These are phyloP conservation scores for Komagataella kurtzmanii DNA, from an alignment of 805 yeast species.

Conservation along the genomic window DNA sequence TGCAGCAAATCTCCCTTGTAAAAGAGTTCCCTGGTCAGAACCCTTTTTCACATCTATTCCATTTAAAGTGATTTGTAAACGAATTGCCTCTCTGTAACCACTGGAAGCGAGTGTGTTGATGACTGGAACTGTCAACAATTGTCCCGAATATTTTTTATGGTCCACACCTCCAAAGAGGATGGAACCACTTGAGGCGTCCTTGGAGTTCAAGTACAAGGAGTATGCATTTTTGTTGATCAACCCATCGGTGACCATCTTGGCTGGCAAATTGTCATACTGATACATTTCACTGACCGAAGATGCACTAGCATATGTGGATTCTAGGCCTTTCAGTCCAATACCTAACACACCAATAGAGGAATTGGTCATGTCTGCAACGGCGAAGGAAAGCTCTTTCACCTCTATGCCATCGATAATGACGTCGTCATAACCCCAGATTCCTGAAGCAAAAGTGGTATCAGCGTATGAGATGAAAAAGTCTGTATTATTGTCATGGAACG, in stretches of 20 bases:
- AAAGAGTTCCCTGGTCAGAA: constrained; percentile 8
- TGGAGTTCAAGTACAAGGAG: constrained; percentile 44
- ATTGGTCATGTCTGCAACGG: constrained; percentile 55
- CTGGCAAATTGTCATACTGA: constrained; percentile 55
- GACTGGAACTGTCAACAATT: constrained; percentile 33
- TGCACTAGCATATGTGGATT: constrained; percentile 36
- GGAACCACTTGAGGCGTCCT: constrained; percentile 29
- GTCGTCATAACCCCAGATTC: constrained; percentile 51
- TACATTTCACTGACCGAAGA: constrained; percentile 10
- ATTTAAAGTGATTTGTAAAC: constrained; percentile 35
- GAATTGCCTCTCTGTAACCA: constrained; percentile 25
- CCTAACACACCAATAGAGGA: constrained; percentile 64
- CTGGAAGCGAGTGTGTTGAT: constrained; percentile 24
- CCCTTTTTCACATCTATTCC: constrained; percentile 17
- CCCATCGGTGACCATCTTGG: constrained; percentile 43
- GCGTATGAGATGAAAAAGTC: constrained; percentile 31
- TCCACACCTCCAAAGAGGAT: constrained; percentile 67
- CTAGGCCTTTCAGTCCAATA: constrained; percentile 58
- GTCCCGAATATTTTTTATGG: constrained; percentile 44
- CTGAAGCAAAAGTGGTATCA: constrained; percentile 32
- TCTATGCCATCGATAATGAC: constrained; percentile 35
- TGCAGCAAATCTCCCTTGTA: constrained; percentile 20
- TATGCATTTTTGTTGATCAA: constrained; percentile 40
- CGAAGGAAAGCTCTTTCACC: constrained; percentile 46
- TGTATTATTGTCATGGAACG: constrained; percentile 26